phyloP scores from a whole-genome alignment of 1,284 basidiomycete species.

The Cutaneotrichosporon sp. region DNA sequence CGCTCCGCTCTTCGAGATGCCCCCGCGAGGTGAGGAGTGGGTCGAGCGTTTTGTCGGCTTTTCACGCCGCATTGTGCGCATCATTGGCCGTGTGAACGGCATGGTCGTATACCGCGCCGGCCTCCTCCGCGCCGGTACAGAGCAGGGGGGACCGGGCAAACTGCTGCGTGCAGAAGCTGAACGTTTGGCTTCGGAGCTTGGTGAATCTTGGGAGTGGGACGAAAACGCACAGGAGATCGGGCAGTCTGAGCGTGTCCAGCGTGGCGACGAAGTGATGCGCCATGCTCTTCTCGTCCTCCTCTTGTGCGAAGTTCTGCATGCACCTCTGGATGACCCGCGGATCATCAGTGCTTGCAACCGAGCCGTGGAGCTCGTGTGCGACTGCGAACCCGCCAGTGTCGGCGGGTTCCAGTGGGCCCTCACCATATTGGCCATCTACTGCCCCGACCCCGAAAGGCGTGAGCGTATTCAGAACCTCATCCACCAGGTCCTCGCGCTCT shows the following conservation, averaged over 20 bases:
- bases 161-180: conserved; percentile 12
- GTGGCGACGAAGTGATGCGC: conserved; percentile 21
- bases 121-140: conserved; percentile 9
- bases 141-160: background rate
- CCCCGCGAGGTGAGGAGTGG: conserved; percentile 15
- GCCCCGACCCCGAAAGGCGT: conserved; percentile 1
- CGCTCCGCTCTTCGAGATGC: conserved; percentile 6
- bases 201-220: conserved; percentile 13
- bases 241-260: conserved; percentile 14
- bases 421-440: conserved; percentile 20
- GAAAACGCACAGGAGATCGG: conserved; percentile 12
- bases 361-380: conserved; percentile 18
- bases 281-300: conserved; percentile 16
- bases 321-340: conserved; percentile 11
- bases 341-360: conserved; percentile 3
- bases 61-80: conserved; percentile 16
- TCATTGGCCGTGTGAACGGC: conserved; percentile 15
- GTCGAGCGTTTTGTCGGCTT: conserved; percentile 24
- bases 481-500: conserved; percentile 6
- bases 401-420: conserved; percentile 20
- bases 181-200: conserved; percentile 5
- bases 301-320: conserved; percentile 19
- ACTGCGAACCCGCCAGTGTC: conserved; percentile 12
- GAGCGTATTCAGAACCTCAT: conserved; percentile 7
- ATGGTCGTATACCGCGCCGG: conserved; percentile 14